Base-by-base conservation (phyloP, 495 filamentous ascomycete genomes). In the Wilcoxina mikolae region DNA sequence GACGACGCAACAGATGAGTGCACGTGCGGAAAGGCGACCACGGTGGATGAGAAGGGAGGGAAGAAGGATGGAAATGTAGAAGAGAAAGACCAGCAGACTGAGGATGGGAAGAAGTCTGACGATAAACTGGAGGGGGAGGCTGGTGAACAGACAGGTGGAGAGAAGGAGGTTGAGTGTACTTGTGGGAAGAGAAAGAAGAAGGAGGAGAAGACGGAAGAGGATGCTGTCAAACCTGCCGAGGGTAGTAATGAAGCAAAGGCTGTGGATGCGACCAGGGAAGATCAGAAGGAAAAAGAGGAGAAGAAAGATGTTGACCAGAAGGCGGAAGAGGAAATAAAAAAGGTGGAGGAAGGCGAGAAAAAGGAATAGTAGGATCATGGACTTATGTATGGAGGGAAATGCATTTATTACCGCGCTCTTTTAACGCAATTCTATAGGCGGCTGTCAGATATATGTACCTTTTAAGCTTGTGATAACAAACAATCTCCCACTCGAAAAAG, bases 1-100 rank as follows among this genome's bases (percentile, higher is more conserved):
- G 58, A 43, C 11, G n/a, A n/a, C n/a, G n/a, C n/a, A n/a, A n/a
- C n/a, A n/a, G 29, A 47, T 9, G 27, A 48, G 18, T 42, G 4
- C 28, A 20, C 18, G 15, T 42, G 28, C 11, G 23, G 5, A 3
- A 33, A 26, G 24, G 46, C 46, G 4, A 28, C 55, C 3, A 31
- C 45, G 5, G 28, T 47, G 27, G 43, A 27, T 1, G 38, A 51
- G n/a, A 27, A 26, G 11, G 35, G 54, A 5, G 27, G 33, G 31
- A 25, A 51, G n/a, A n/a, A n/a, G n/a, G n/a, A n/a, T 3, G 27
- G 43, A 0, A 67, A 71, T 54, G 83, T 81, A 23, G 69, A 76
- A 31, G 70, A 72, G 4, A 74, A 48, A 12, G 50, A 58, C 51
- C 31, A 7, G 31, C 25, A 4, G 24, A 58, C 7, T 39, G n/a